These are phyloP conservation scores for Suillus variegatus DNA, from an alignment of 768 basidiomycete species.

Conservation along the genomic window DNA sequence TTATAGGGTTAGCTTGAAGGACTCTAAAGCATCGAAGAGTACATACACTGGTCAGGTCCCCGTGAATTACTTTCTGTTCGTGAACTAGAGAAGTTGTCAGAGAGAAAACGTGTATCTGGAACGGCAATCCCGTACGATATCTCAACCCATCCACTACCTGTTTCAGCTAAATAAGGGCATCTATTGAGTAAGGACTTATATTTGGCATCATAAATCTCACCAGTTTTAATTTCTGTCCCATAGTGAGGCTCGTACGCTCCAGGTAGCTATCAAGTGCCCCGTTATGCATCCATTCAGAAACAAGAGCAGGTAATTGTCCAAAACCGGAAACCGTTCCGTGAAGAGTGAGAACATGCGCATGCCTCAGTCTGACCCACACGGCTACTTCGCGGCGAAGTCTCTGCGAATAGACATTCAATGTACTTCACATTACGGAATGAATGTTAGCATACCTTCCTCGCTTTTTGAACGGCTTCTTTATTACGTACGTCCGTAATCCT, in stretches of 20 bases:
- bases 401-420: neutral
- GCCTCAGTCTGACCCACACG: neutral
- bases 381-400: constrained; percentile 2
- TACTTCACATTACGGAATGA: neutral
- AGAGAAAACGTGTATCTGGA: neutral
- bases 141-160: constrained; percentile 1
- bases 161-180: neutral
- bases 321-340: neutral
- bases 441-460: neutral
- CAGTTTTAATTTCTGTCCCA: neutral
- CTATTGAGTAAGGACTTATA: too few species aligned
- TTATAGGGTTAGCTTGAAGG: neutral
- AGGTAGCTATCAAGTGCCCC: neutral
- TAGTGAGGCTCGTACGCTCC: neutral
- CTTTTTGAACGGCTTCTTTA: neutral
- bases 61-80: neutral
- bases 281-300: neutral
- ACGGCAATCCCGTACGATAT: neutral
- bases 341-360: neutral
- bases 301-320: neutral
- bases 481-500: neutral
- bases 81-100: constrained; percentile 1
- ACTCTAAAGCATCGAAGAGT: neutral
- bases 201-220: neutral
- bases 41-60: constrained; percentile 5